Evolutionary conservation across 1,284 basidiomycete species (phyloP), one percentile per base, ranked within the genome.

Genomic region (Irpex sp.): DNA sequence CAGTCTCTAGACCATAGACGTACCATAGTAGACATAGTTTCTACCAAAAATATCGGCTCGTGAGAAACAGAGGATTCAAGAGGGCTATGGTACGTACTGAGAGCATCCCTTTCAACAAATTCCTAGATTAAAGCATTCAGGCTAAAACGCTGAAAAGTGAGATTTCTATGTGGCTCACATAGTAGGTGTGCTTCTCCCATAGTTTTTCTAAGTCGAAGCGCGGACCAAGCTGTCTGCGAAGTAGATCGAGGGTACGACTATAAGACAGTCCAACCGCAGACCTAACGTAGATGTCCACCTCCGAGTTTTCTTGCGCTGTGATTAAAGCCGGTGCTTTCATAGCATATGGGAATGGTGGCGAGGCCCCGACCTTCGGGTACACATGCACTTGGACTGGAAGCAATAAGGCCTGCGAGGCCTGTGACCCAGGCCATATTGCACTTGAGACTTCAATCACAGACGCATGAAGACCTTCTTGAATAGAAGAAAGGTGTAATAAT

Each of bases 21-120:
- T 43, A 79, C 79, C 79, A 81, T 81, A 13, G 79, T 81, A 2
- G 73, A 62, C 78, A 81, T 80, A 1, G 78, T 81, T 61, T 81
- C 79, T 81, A 62, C 37, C 46, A 62, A 26, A 31, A 35, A 61
- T 63, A 58, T 37, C 31, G 37, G 57, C 43, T 58, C 39, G 35
- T 6, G 13, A 7, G 17, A 33, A 11, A 26, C 26, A 26, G 26
- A 26, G 9, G 26, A n/a, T 61, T 47, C 13, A 31, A 9, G 17
- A n/a, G 17, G 19, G 4, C 15, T 46, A 35, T 46, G 15, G 31
- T 17, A 68, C 75, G 46, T 65, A 81, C 80, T 80, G 13, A 64
- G 64, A 8, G 79, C 76, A 59, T 79, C 70, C 53, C 81, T 71
- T 64, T 77, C 76, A 4, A 65, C 72, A 60, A 82, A 82, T 69